Evolutionary conservation across 169 alveolate genomes (phyloP).

Genomic region (Plasmodium gonderi): DNA sequence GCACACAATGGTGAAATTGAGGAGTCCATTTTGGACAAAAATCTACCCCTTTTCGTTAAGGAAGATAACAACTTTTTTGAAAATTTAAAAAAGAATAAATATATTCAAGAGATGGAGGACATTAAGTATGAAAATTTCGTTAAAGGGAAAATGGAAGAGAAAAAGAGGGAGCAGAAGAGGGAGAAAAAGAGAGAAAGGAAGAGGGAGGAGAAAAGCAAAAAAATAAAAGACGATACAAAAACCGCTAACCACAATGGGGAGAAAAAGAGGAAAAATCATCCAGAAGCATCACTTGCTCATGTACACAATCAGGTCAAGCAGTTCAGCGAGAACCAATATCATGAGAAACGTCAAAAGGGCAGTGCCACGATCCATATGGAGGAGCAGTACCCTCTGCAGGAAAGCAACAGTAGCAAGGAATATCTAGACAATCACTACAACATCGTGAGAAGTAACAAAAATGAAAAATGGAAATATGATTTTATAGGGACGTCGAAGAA

Average conservation of each 20-base stretch:
- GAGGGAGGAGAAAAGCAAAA: background rate
- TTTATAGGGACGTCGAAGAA: background rate
- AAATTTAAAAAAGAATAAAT: slow-evolving; percentile 5
- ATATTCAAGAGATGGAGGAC: slow-evolving; percentile 28
- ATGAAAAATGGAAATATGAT: background rate
- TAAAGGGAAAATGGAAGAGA: background rate
- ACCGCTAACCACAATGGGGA: background rate
- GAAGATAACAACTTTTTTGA: slow-evolving; percentile 27
- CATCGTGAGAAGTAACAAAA: background rate
- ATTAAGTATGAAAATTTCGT: slow-evolving; percentile 26
- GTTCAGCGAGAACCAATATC: background rate
- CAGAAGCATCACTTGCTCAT: background rate
- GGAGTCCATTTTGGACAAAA: slow-evolving; percentile 47
- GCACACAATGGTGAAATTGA: slow-evolving; percentile 71
- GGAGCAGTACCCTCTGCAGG: background rate
- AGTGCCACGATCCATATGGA: background rate
- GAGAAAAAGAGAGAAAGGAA: background rate
- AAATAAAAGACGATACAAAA: background rate
- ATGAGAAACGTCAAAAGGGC: background rate
- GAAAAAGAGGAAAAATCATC: background rate
- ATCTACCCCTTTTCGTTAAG: slow-evolving; percentile 41
- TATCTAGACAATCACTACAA: background rate
- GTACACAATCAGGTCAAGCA: background rate
- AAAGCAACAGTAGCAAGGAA: background rate
- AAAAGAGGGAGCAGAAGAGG: background rate